Evolutionary conservation across 2,329 filamentous ascomycete genomes (phyloP), one percentile per base, ranked within the genome.

Genomic region (Lojkania enalia): DNA sequence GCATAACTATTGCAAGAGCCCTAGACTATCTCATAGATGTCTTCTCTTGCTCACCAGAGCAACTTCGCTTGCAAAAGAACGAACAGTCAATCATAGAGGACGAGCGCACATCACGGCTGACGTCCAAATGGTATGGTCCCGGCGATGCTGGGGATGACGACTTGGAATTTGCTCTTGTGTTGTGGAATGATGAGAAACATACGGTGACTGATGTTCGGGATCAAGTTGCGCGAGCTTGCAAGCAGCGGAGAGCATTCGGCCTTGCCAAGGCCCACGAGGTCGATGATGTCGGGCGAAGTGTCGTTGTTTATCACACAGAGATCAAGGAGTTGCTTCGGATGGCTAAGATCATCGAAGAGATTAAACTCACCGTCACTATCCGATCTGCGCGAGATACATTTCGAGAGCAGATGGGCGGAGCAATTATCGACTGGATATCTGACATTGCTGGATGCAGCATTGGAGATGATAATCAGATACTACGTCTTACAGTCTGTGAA

Each of bases 181-280:
- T 99, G 4, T 99, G 94, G 94, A 99, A 99, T 59, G 94, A 99
- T 54, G 94, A 99, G 73, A 99, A 99, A 70, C 94, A 99, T 67
- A 99, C 94, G 0, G 86, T 97, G 32, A 82, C 85, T 35, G 94
- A 99, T 66, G 92, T 99, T 4, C 80, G 86, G 55, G 84, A 95
- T 45, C 92, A 97, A 67, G 89, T 99, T 16, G 87, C 89, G 2
- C 82, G 92, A 53, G 94, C 94, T 38, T 99, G 94, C 74, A 83
- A 81, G 49, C 85, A 88, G 54, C 81, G 84, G 5, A 75, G 79
- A 48, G 77, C 75, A 4, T 87, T 89, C 50, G 92, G 89, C 2
- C 73, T 84, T 15, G 73, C 81, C 35, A 86, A 88, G 58, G 94
- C 94, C 0, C 85, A 90, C 60, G 91, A 97, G 71, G 92, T 91